These are phyloP conservation scores for Kondoa malvinella DNA, from an alignment of 768 basidiomycete genomes.

Conservation along the genomic window DNA sequence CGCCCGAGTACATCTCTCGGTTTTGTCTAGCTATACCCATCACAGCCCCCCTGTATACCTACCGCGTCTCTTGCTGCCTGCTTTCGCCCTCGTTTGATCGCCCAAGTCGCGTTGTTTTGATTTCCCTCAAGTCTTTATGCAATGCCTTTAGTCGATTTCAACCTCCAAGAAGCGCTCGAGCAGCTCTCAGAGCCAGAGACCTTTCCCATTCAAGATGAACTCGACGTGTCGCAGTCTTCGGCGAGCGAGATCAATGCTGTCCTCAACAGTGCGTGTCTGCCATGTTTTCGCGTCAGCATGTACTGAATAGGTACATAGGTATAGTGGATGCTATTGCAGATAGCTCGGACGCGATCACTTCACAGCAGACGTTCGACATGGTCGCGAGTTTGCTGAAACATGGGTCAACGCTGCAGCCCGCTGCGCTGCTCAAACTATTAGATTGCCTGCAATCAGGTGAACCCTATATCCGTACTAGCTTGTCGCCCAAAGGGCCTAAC, in stretches of 20 bases:
- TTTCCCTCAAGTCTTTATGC: neutral
- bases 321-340: slow-evolving; percentile 68
- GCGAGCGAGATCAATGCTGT: slow-evolving; percentile 1
- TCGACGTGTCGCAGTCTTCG: neutral
- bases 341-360: slow-evolving; percentile 52
- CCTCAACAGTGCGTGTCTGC: slow-evolving; percentile 25
- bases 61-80: neutral
- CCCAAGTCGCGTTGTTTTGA: neutral
- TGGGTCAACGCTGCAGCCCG: slow-evolving; percentile 19
- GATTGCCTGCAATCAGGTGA: slow-evolving; percentile 58
- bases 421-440: slow-evolving; percentile 41
- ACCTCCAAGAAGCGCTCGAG: slow-evolving; percentile 29
- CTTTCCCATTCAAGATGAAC: slow-evolving; percentile 10
- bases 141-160: slow-evolving; percentile 24
- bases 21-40: neutral
- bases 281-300: neutral
- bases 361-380: slow-evolving; percentile 57
- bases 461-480: no score
- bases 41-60: neutral
- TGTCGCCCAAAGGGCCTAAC: no score
- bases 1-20: neutral
- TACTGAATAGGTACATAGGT: slow-evolving; percentile 33
- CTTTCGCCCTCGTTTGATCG: neutral
- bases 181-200: slow-evolving; percentile 12
- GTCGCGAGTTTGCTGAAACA: slow-evolving; percentile 64